Evolutionary conservation across 2,329 filamentous ascomycete genomes (phyloP).

Genomic region (Fusarium coicis): DNA sequence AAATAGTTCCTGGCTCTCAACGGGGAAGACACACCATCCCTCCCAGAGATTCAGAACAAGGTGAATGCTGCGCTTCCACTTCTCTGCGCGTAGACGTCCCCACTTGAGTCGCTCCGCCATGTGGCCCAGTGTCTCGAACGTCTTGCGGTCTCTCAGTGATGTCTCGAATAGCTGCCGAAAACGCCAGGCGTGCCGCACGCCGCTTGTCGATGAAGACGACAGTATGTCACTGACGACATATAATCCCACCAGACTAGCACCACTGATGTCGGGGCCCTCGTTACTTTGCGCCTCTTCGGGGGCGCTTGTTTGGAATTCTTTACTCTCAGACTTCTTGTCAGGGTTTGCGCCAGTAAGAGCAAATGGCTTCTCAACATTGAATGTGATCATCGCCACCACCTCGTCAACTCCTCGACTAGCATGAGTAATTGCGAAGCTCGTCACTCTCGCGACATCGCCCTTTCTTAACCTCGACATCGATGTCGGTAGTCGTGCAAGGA

Average conservation of each 20-base stretch:
- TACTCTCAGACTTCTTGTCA: slow-evolving; percentile 55
- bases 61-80: slow-evolving; percentile 82
- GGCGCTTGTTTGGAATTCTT: slow-evolving; percentile 42
- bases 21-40: slow-evolving; percentile 78
- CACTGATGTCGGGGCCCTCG: slow-evolving; percentile 70
- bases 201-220: slow-evolving; percentile 78
- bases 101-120: slow-evolving; percentile 78
- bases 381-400: slow-evolving; percentile 87
- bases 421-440: slow-evolving; percentile 89
- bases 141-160: slow-evolving; percentile 72
- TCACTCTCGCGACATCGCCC: slow-evolving; percentile 87
- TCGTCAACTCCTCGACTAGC: slow-evolving; percentile 87
- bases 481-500: slow-evolving; percentile 84
- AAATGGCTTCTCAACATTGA: slow-evolving; percentile 83
- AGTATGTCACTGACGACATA: slow-evolving; percentile 84
- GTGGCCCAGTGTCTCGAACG: slow-evolving; percentile 80
- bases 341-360: slow-evolving; percentile 78
- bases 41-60: slow-evolving; percentile 78
- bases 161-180: slow-evolving; percentile 84
- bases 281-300: slow-evolving; percentile 53
- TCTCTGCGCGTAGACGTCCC: slow-evolving; percentile 84
- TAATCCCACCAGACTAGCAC: slow-evolving; percentile 80
- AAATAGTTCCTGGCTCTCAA: slow-evolving; percentile 77
- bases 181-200: slow-evolving; percentile 86
- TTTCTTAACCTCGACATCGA: slow-evolving; percentile 79